phyloP scores from a whole-genome alignment of 1,284 basidiomycete genomes.

The Jaminaea rosea region DNA sequence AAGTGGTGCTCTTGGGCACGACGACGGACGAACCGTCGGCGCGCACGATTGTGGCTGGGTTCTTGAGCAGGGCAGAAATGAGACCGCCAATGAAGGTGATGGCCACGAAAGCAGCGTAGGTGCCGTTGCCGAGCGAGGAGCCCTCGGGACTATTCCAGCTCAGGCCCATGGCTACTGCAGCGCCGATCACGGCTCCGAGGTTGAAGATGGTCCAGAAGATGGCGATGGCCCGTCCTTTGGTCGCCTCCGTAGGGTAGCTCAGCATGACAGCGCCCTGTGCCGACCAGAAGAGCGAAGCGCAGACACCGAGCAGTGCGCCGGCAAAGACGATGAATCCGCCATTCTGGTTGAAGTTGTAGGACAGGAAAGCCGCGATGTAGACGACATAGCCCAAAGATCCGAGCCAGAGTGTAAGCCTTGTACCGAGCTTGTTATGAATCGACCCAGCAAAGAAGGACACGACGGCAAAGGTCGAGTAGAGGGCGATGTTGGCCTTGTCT shows the following conservation, averaged over 20 bases:
- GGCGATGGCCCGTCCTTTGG: slow-evolving; percentile 63
- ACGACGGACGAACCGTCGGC: slow-evolving; percentile 28
- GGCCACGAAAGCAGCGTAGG: slow-evolving; percentile 29
- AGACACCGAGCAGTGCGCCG: slow-evolving; percentile 71
- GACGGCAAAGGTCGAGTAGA: slow-evolving; percentile 38
- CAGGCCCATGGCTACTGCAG: slow-evolving; percentile 55
- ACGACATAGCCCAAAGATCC: slow-evolving; percentile 56
- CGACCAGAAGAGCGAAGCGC: slow-evolving; percentile 62
- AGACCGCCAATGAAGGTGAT: slow-evolving; percentile 28
- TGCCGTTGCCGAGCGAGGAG: slow-evolving; percentile 5
- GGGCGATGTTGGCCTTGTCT: slow-evolving; percentile 23
- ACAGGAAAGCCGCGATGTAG: slow-evolving; percentile 63
- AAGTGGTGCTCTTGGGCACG: slow-evolving; percentile 23
- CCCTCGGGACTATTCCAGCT: slow-evolving; percentile 17
- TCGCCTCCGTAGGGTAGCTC: slow-evolving; percentile 63
- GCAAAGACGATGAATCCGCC: slow-evolving; percentile 55
- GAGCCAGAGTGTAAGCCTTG: slow-evolving; percentile 61
- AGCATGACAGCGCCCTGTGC: slow-evolving; percentile 71
- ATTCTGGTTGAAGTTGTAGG: slow-evolving; percentile 47
- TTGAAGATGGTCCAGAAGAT: slow-evolving; percentile 66
- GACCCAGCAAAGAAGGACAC: slow-evolving; percentile 58
- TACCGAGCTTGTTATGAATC: slow-evolving; percentile 58
- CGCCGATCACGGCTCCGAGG: slow-evolving; percentile 59
- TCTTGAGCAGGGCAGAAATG: slow-evolving; percentile 17
- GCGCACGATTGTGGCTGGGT: slow-evolving; percentile 25